A percentile compares a stretch with the other conserved stretches of the same genome.
These are phyloP conservation scores for Boletus barrowsii DNA, from an alignment of 768 basidiomycete species.

Conservation along the genomic window DNA sequence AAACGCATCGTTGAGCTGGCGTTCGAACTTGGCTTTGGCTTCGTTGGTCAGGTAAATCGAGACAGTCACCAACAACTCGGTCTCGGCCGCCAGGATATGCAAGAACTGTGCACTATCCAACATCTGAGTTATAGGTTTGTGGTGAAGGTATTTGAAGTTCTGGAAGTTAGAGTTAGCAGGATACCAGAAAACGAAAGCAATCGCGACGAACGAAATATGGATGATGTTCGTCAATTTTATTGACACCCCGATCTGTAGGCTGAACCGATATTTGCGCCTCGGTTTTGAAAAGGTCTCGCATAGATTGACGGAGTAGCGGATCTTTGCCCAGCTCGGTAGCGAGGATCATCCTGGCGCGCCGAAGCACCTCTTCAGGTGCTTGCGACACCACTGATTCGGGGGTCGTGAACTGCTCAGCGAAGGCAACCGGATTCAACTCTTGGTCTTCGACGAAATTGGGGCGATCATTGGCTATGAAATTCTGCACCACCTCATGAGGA, in stretches of 20 bases:
- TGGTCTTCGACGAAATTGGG: slow-evolving; percentile 78
- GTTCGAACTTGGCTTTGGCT: slow-evolving; percentile 64
- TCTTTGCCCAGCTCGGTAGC: slow-evolving; percentile 92
- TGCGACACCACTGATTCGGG: slow-evolving; percentile 57
- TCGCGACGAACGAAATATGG: slow-evolving; percentile 58
- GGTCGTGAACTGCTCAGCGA: slow-evolving; percentile 84
- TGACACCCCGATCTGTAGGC: slow-evolving; percentile 84
- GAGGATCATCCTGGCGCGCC: slow-evolving; percentile 77
- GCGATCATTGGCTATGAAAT: slow-evolving; percentile 62
- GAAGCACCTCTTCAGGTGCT: slow-evolving; percentile 64
- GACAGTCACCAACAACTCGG: slow-evolving; percentile 82
- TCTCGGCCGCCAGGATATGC: slow-evolving; percentile 86
- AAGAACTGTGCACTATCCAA: slow-evolving; percentile 76
- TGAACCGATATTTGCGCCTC: slow-evolving; percentile 74
- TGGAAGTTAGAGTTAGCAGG: slow-evolving; percentile 31
- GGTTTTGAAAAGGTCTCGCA: slow-evolving; percentile 70
- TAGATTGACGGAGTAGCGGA: slow-evolving; percentile 76
- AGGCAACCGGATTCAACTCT: slow-evolving; percentile 71
- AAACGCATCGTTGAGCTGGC: slow-evolving; percentile 76
- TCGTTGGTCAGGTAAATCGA: slow-evolving; percentile 64
- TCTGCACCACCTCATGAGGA: slow-evolving; percentile 80
- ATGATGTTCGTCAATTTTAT: slow-evolving; percentile 73
- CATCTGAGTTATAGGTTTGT: slow-evolving; percentile 75
- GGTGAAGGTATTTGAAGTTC: slow-evolving; percentile 92
- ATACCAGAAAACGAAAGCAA: neutral